phyloP scores from a whole-genome alignment of 2,329 filamentous ascomycete genomes.

The Stenocarpella maydis region DNA sequence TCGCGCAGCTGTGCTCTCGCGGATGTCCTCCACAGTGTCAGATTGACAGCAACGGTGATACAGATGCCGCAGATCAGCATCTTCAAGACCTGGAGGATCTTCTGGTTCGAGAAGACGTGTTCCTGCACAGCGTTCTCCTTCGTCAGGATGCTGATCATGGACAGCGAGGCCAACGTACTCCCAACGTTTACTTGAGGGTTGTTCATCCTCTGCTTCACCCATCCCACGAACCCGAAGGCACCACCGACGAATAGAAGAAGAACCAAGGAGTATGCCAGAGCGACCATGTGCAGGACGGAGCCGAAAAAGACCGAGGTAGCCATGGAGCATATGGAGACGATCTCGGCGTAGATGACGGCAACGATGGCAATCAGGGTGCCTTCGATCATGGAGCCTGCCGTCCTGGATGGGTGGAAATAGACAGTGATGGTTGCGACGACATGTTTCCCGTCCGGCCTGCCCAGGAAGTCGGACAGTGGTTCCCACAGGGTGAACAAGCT shows the following conservation, averaged over 20 bases:
- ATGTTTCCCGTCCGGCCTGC: conserved; percentile 89
- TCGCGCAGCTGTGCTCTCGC: conserved; percentile 77
- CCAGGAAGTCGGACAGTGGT: conserved; percentile 75
- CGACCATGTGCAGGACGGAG: conserved; percentile 68
- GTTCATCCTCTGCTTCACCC: conserved; percentile 82
- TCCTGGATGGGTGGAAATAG: conserved; percentile 91
- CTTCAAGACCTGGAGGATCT: conserved; percentile 83
- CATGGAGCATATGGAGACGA: conserved; percentile 86
- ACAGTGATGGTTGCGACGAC: conserved; percentile 93
- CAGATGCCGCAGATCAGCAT: conserved; percentile 83
- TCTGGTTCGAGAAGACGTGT: conserved; percentile 81
- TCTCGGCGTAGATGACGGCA: conserved; percentile 80
- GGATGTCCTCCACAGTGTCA: conserved; percentile 80
- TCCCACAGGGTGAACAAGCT: conserved; percentile 87
- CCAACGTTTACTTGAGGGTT: conserved; percentile 85
- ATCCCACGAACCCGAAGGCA: conserved; percentile 86
- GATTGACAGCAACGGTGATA: conserved; percentile 76
- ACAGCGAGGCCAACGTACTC: conserved; percentile 85
- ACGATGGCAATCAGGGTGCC: conserved; percentile 78
- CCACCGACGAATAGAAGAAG: conserved; percentile 85
- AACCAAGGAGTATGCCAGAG: conserved; percentile 80
- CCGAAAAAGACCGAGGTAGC: conserved; percentile 83
- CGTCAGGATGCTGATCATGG: conserved; percentile 88
- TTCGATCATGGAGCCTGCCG: conserved; percentile 88
- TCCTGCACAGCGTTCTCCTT: conserved; percentile 89